Evolutionary conservation across 441 rosid species (phyloP).

Genomic region (Dalechampia spathulata): DNA sequence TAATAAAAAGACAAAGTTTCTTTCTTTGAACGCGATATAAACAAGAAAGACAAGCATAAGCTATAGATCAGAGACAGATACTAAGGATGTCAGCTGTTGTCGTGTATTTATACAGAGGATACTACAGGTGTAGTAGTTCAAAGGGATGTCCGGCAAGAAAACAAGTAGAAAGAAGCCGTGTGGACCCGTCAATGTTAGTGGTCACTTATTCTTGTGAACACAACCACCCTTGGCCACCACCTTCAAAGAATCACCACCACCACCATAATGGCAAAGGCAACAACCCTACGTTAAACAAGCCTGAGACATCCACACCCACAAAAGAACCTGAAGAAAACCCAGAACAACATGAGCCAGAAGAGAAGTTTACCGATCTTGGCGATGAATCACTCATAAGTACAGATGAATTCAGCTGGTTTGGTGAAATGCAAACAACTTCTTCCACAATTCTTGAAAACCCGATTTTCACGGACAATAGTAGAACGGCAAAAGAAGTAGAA

Average conservation of each 20-base stretch:
- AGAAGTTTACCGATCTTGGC: conserved; percentile 41
- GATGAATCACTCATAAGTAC: conserved; percentile 30
- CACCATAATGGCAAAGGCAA: conserved; percentile 9
- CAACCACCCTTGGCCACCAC: conserved; percentile 75
- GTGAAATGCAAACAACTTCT: conserved; percentile 68
- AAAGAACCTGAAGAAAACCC: too few relatives aligned
- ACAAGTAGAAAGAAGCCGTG: conserved; percentile 81
- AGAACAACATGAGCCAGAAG: conserved; percentile 27
- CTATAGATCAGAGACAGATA: too few relatives aligned
- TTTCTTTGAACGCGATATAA: too few relatives aligned
- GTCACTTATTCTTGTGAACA: conserved; percentile 84
- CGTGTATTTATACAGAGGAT: conserved; percentile 65
- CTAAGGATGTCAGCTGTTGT: too few relatives aligned
- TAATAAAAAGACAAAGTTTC: too few relatives aligned
- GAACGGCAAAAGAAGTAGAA: conserved; percentile 29
- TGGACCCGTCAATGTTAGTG: conserved; percentile 74
- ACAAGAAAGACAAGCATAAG: too few relatives aligned
- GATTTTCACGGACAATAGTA: conserved; percentile 40
- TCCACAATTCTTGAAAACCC: conserved; percentile 66
- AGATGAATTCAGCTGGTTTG: conserved; percentile 82
- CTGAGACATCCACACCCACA: conserved; percentile 12
- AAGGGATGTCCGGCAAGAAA: conserved; percentile 96
- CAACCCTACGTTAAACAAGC: neutral
- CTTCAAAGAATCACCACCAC: conserved; percentile 37
- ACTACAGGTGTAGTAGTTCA: conserved; percentile 89